phyloP scores from a whole-genome alignment of 164 flowering plant species.

The Stephania yunnanensis region DNA sequence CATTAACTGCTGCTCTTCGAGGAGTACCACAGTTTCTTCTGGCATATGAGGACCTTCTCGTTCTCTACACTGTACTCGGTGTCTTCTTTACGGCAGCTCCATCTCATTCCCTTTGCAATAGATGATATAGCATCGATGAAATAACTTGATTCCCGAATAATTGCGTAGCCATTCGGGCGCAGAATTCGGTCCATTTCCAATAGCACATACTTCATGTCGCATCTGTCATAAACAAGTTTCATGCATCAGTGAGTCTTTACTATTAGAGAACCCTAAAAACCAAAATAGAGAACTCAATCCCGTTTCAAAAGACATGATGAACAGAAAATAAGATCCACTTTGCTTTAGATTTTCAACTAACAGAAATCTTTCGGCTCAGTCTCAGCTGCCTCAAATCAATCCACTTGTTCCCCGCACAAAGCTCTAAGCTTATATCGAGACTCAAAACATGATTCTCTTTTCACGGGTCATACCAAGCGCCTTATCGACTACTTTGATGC shows the following conservation, averaged over 20 bases:
- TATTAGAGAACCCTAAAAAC: too few species aligned
- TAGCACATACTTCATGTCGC: conserved; percentile 84
- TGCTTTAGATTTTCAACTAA: too few species aligned
- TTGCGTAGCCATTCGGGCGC: conserved; percentile 72
- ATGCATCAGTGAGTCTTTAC: background rate
- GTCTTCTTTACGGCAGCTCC: conserved; percentile 77
- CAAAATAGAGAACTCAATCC: too few species aligned
- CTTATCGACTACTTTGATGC: too few species aligned
- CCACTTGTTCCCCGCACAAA: too few species aligned
- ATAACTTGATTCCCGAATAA: conserved; percentile 77
- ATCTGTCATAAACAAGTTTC: conserved; percentile 34
- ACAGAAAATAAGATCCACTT: too few species aligned
- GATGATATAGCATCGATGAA: conserved; percentile 54
- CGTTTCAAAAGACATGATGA: too few species aligned
- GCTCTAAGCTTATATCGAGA: too few species aligned
- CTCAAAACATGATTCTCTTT: too few species aligned
- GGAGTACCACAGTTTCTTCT: conserved; percentile 87
- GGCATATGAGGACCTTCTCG: conserved; percentile 77
- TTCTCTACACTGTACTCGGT: conserved; percentile 62
- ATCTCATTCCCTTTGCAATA: conserved; percentile 74
- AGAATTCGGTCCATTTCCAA: conserved; percentile 91
- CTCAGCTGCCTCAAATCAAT: too few species aligned
- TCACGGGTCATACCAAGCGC: too few species aligned
- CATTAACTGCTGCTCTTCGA: conserved; percentile 30
- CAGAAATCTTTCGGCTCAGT: too few species aligned